These are phyloP conservation scores for Dioscorea zingiberensis DNA, from an alignment of 106 monocot species.

Conservation along the genomic window DNA sequence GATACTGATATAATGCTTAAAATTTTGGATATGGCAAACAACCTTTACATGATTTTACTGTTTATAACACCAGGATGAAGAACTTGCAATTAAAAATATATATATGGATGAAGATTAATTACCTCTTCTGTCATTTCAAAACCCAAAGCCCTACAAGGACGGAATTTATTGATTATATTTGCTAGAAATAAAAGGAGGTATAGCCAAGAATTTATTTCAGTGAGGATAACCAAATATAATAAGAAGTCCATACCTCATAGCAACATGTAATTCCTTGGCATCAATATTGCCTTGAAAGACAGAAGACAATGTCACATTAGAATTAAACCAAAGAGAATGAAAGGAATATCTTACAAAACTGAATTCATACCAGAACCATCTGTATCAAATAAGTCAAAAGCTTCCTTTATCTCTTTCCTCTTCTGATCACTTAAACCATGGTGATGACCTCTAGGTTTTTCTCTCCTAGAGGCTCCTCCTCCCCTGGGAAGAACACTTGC, in stretches of 20 bases:
- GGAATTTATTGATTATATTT: neutral
- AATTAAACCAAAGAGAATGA: constrained; percentile 1
- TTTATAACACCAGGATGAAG: too few species aligned
- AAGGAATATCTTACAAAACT: constrained; percentile 1
- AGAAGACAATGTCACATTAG: neutral
- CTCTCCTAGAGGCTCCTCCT: constrained; percentile 28
- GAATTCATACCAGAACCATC: constrained; percentile 81
- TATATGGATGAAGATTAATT: neutral
- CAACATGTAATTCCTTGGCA: constrained; percentile 88
- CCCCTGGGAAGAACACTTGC: constrained; percentile 11
- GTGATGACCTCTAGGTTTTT: constrained; percentile 43
- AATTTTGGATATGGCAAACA: too few species aligned
- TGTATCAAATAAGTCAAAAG: constrained; percentile 94
- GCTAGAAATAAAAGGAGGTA: neutral
- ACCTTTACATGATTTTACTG: too few species aligned
- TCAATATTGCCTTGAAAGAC: constrained; percentile 70
- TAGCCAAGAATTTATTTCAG: neutral
- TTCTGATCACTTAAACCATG: constrained; percentile 60
- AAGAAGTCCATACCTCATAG: constrained; percentile 72
- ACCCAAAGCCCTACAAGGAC: constrained; percentile 87
- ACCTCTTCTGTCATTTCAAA: constrained; percentile 95
- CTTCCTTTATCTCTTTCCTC: constrained; percentile 89
- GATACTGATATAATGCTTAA: too few species aligned
- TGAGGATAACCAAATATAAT: neutral
- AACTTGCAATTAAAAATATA: neutral